Conservation (phyloP, 805 yeast genomes). For the Ogataea pini region DNA sequence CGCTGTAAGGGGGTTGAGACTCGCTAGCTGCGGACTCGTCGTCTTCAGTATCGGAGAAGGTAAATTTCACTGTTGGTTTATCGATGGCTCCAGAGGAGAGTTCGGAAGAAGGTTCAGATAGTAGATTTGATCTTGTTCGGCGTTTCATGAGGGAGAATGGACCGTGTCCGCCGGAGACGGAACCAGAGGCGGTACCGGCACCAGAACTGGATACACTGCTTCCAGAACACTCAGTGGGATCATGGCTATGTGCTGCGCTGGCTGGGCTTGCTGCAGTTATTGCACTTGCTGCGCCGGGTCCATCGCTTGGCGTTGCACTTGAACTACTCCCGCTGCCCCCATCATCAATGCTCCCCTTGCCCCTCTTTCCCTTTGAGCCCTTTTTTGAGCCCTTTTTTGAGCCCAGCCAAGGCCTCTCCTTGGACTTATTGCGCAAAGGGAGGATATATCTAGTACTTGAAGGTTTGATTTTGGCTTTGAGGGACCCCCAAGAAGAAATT, state of each 20-base stretch:
- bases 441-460: conserved; percentile 1
- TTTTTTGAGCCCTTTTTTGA: too few species aligned
- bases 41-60: conserved; percentile 16
- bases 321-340: neutral
- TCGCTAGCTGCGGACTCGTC: neutral
- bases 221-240: conserved; percentile 5
- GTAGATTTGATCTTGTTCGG: conserved; percentile 21
- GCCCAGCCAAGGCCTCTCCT: conserved; percentile 17
- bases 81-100: conserved; percentile 8
- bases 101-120: conserved; percentile 14
- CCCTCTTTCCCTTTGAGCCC: too few species aligned
- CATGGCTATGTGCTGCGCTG: conserved; percentile 8
- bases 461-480: conserved; percentile 22
- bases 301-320: neutral
- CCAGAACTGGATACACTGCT: neutral
- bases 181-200: too few species aligned
- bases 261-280: conserved; percentile 4
- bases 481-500: conserved; percentile 23
- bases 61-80: conserved; percentile 10
- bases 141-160: conserved; percentile 17
- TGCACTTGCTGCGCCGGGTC: neutral
- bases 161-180: conserved; percentile 2
- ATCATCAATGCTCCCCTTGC: conserved; percentile 4
- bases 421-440: conserved; percentile 13
- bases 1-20: neutral